Base-by-base conservation (phyloP, 2,329 filamentous ascomycete species). In the Fusarium nurragi region DNA sequence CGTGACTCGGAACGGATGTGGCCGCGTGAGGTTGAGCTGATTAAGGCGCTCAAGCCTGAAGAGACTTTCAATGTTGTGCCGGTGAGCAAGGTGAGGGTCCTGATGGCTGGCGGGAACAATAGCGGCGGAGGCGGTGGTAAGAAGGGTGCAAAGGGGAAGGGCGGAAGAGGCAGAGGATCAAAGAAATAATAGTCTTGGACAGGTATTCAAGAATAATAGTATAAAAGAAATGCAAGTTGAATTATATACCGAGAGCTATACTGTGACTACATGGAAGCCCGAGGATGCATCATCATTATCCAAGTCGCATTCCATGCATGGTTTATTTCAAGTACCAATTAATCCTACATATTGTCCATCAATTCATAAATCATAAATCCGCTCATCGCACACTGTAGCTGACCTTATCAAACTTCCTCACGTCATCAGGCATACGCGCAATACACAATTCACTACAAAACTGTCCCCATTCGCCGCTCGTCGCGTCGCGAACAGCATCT, bases 11-110 rank as follows among this genome's bases (percentile, higher is more conserved):
- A 97, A 80, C 86, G 85, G 71, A 91, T 97, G 77, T 95, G 93
- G 88, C 92, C 91, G 1, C 81, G 88, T 16, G 95, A 98, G 77
- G 86, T 91, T n/a, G 94, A 97, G 75, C 79, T 97, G 32, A 84
- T 98, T 61, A 90, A 90, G 77, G 86, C 82, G 0, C 88, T 93
- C 81, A 95, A 93, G 77, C 87, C 92, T 21, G 88, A 91, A 59
- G 94, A 97, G 78, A 85, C 93, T 16, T 86, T 93, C 53, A 94
- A 94, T 68, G 86, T 87, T 6, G 85, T 97, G 65, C 91, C 93
- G 0, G 92, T 96, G 1, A 85, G 89, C 28, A 94, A 91, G 75
- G 86, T 95, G 34, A 87, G 90, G 70, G 86, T 97, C 36, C 91
- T 97, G 87, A 86, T 91, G 81, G 81, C 78, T 32, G 73, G 75